phyloP scores from a whole-genome alignment of 2,329 filamentous ascomycete species.

The Chaetothyriales sp. region DNA sequence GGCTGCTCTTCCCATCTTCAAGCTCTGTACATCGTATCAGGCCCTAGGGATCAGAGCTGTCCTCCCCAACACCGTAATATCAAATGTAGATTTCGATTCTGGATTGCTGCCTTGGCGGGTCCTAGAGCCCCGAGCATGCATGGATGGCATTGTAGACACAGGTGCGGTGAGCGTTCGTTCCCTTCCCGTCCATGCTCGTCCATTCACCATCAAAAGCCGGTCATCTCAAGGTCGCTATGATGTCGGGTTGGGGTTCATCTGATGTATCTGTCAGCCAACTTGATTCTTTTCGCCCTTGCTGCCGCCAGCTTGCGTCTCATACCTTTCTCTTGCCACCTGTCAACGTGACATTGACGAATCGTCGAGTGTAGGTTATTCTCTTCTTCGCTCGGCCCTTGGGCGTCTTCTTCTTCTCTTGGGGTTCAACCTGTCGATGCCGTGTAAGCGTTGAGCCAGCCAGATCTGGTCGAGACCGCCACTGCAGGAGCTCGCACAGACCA shows the following conservation, averaged over 20 bases:
- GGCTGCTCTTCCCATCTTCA: slow-evolving; percentile 9
- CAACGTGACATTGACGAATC: slow-evolving; percentile 96
- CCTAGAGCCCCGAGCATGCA: not conserved
- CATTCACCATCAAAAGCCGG: not conserved
- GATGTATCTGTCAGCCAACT: not conserved
- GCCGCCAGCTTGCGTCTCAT: slow-evolving; percentile 20
- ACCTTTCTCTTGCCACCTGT: slow-evolving; percentile 98
- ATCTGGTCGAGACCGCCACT: not conserved
- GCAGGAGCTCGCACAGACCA: not conserved
- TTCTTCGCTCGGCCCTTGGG: slow-evolving; percentile 97
- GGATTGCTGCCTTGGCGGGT: not conserved
- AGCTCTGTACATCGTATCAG: slow-evolving; percentile 3
- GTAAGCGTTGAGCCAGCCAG: slow-evolving; percentile 2
- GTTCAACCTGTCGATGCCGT: slow-evolving; percentile 49
- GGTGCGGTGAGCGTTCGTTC: not conserved
- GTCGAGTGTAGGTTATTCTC: slow-evolving; percentile 88
- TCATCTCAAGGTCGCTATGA: slow-evolving; percentile 6
- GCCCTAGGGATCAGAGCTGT: slow-evolving; percentile 6
- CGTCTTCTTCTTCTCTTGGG: slow-evolving; percentile 88
- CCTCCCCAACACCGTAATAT: not conserved
- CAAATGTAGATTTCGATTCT: not conserved
- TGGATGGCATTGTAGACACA: not conserved
- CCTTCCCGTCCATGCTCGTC: not conserved
- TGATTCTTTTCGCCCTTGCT: not conserved
- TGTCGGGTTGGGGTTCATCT: slow-evolving; percentile 16